Percentiles rank a stretch among this genome's conserved stretches.
phyloP scores from a whole-genome alignment of 169 alveolate genomes.

The Plasmodium vinckei region DNA sequence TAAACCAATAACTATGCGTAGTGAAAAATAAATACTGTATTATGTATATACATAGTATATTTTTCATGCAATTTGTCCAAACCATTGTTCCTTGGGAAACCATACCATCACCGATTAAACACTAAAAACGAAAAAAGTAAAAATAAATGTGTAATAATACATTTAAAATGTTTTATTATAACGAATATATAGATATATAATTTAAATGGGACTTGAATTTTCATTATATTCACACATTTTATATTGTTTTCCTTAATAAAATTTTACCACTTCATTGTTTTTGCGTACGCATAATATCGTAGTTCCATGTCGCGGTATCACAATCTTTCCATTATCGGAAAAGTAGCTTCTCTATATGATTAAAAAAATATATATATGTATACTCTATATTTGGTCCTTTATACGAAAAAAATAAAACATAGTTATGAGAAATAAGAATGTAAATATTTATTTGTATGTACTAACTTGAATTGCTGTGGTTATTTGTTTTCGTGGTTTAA shows the following conservation, averaged over 20 bases:
- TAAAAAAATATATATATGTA: constrained; percentile 3
- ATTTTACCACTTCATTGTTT: constrained; percentile 79
- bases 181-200: background rate
- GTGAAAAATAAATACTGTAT: no score
- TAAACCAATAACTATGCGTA: background rate
- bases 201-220: no score
- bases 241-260: constrained; percentile 3
- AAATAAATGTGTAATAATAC: constrained; percentile 3
- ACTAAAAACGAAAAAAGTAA: constrained; percentile 61
- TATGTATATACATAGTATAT: no score
- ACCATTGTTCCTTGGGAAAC: constrained; percentile 85
- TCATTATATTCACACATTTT: background rate
- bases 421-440: background rate
- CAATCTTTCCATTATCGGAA: constrained; percentile 43
- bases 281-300: constrained; percentile 83
- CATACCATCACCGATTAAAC: constrained; percentile 85
- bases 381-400: constrained; percentile 11
- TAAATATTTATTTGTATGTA: constrained; percentile 3
- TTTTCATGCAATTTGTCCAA: background rate
- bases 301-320: constrained; percentile 83
- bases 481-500: constrained; percentile 28
- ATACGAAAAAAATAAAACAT: constrained; percentile 1
- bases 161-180: constrained; percentile 20
- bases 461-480: constrained; percentile 47
- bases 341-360: constrained; percentile 70